phyloP scores from a whole-genome alignment of 495 filamentous ascomycete genomes.

The Neurospora sp. region DNA sequence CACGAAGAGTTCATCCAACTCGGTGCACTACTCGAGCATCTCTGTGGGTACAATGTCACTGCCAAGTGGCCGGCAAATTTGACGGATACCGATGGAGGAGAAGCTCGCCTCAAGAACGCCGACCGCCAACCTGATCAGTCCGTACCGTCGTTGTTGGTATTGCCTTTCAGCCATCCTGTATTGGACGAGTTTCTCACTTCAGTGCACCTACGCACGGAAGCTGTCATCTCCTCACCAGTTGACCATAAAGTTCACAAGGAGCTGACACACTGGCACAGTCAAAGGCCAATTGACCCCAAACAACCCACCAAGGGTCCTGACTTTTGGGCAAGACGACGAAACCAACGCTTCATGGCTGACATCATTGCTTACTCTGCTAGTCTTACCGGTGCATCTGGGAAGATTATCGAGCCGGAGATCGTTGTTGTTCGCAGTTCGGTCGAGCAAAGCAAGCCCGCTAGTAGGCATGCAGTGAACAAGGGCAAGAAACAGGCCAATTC shows the following conservation, averaged over 20 bases:
- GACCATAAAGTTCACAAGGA: constrained; percentile 41
- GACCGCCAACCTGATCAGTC: background rate
- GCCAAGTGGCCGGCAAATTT: background rate
- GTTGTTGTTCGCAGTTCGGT: constrained; percentile 33
- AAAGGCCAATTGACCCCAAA: constrained; percentile 39
- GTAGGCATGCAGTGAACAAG: constrained; percentile 10
- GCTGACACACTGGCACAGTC: constrained; percentile 55
- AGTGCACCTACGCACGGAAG: constrained; percentile 35
- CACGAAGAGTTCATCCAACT: constrained; percentile 2
- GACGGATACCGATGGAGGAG: background rate
- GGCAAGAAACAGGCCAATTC: constrained; percentile 16
- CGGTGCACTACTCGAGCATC: constrained; percentile 11
- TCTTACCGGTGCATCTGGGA: constrained; percentile 53
- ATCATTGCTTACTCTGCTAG: constrained; percentile 61
- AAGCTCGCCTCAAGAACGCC: constrained; percentile 2
- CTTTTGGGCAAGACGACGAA: constrained; percentile 20
- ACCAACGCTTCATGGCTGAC: constrained; percentile 50
- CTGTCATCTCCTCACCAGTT: constrained; percentile 5
- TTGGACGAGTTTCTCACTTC: constrained; percentile 48
- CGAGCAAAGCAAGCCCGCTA: constrained; percentile 13
- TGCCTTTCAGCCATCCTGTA: constrained; percentile 50
- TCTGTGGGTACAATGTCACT: constrained; percentile 15
- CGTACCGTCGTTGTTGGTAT: constrained; percentile 19
- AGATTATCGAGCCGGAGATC: constrained; percentile 50
- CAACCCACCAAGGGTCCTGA: constrained; percentile 9